Conservation (phyloP, 139 green algal genomes). For the Desmodesmus armatus region DNA sequence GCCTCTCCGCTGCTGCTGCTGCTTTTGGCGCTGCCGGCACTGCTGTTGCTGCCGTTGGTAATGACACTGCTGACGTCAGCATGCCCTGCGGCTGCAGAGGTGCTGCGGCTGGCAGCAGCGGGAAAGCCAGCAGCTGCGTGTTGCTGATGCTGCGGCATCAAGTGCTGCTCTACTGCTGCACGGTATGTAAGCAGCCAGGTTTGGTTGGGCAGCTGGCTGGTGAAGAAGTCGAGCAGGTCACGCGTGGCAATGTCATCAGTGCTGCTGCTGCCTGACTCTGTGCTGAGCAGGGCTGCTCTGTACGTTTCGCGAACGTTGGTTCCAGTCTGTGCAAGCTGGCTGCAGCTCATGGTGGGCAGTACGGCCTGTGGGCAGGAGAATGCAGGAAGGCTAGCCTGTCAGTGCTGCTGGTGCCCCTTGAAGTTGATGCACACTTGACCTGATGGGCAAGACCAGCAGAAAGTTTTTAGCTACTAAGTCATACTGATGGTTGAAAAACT, state of each 20-base stretch:
- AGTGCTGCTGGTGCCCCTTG: no score
- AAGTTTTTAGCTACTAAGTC: no score
- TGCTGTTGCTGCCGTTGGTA: neutral
- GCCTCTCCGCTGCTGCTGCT: neutral
- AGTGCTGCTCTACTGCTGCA: neutral
- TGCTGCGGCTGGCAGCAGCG: no score
- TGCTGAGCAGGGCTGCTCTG: neutral
- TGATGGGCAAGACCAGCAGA: no score
- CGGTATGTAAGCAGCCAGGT: conserved; percentile 19
- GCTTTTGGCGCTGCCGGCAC: neutral
- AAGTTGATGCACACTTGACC: no score
- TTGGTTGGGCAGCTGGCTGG: conserved; percentile 16
- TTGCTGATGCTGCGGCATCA: neutral
- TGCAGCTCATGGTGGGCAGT: neutral
- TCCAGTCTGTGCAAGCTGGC: neutral
- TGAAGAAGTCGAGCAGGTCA: conserved; percentile 25
- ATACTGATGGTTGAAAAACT: no score
- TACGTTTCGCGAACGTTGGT: conserved; percentile 1
- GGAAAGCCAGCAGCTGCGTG: no score
- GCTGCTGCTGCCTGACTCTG: neutral
- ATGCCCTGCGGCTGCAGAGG: neutral
- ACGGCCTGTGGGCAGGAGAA: no score
- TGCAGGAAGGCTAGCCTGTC: no score
- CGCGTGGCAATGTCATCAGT: neutral
- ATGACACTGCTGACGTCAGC: neutral